These are phyloP conservation scores for Spatholobus suberectus DNA, from an alignment of 306 rosid genomes.

Conservation along the genomic window DNA sequence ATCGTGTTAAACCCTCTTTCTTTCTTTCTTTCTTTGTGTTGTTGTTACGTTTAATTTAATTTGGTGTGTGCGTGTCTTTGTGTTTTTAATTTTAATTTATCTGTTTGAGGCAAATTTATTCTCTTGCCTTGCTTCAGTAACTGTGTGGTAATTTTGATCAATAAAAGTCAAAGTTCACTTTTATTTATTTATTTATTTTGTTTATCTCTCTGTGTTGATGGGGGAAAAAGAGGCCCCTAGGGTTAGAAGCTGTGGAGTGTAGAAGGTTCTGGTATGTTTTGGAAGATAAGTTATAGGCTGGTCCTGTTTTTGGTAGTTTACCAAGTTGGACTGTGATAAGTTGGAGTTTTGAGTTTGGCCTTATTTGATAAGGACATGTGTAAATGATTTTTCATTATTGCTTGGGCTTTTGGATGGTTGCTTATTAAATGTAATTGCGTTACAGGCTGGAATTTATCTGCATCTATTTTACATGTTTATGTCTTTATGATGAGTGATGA, in stretches of 20 bases:
- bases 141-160: neutral
- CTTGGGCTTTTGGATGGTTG: constrained; percentile 4
- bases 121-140: constrained; percentile 1
- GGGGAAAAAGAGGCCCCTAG: neutral
- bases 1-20: neutral
- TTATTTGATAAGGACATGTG: constrained; percentile 15
- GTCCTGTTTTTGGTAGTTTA: constrained; percentile 27
- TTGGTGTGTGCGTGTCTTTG: neutral
- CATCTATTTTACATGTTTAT: neutral
- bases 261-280: constrained; percentile 42
- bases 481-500: constrained; percentile 12
- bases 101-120: constrained; percentile 11
- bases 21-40: neutral
- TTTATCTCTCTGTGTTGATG: constrained; percentile 12
- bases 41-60: neutral
- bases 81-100: neutral
- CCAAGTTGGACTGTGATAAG: constrained; percentile 27
- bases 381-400: constrained; percentile 6
- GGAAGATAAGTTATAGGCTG: neutral
- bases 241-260: constrained; percentile 16
- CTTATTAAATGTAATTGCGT: constrained; percentile 5
- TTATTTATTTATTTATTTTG: neutral
- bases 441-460: constrained; percentile 20
- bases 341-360: constrained; percentile 39
- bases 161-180: constrained; percentile 29